Evolutionary conservation across 257 asterid genomes (phyloP).

Genomic region (Solanum tacnaense): DNA sequence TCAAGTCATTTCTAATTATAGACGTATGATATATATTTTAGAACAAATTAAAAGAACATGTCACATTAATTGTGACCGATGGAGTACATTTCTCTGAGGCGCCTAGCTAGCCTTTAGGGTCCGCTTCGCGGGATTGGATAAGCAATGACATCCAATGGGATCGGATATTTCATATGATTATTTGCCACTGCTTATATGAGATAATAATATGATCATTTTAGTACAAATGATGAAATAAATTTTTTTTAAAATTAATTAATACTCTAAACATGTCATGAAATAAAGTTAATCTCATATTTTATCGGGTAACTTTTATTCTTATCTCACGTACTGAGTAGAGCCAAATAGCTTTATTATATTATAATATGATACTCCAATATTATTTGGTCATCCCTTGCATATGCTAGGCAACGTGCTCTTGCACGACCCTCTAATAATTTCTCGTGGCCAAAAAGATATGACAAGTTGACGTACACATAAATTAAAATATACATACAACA

Average conservation of each 20-base stretch:
- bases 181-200: neutral
- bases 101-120: neutral
- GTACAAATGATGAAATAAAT: neutral
- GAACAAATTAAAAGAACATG: neutral
- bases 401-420: neutral
- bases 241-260: neutral
- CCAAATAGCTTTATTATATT: neutral
- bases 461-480: neutral
- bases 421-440: neutral
- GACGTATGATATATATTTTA: neutral
- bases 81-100: neutral
- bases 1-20: neutral
- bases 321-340: fast-evolving
- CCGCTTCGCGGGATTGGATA: neutral
- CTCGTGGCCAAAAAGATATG: neutral
- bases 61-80: neutral
- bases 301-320: fast-evolving
- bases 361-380: neutral
- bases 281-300: neutral
- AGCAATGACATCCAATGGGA: neutral
- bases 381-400: neutral
- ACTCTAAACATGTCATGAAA: fast-evolving
- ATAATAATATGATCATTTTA: neutral
- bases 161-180: neutral
- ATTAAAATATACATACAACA: neutral